Conservation (phyloP, 176 grass and related monocot species). For the Rhynchospora pubera region DNA sequence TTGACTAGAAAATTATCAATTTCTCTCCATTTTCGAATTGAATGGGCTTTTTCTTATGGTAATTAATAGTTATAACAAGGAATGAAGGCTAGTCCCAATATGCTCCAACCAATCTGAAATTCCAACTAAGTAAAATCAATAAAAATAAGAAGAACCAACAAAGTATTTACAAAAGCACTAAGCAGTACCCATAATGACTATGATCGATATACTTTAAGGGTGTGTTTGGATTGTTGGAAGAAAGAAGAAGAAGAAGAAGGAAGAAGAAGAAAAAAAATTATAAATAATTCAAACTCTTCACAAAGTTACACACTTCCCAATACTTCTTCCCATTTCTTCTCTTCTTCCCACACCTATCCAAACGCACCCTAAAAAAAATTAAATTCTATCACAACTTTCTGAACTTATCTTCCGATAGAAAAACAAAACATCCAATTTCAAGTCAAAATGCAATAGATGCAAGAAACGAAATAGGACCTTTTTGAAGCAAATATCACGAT, state of each 20-base stretch:
- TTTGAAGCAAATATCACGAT: too few relatives aligned
- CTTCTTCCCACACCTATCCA: too few relatives aligned
- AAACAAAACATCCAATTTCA: neutral
- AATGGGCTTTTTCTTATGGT: neutral
- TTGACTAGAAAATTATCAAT: conserved; percentile 21
- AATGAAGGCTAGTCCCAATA: neutral
- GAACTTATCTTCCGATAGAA: neutral
- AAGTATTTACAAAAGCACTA: neutral
- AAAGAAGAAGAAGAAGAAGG: too few relatives aligned
- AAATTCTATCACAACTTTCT: neutral
- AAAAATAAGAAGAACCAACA: neutral
- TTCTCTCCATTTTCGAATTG: neutral
- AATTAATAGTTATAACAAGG: neutral
- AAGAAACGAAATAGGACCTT: too few relatives aligned
- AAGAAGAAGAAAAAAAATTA: too few relatives aligned
- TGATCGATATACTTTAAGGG: neutral
- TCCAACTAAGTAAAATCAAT: neutral
- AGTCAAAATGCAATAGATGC: too few relatives aligned
- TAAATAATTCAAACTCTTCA: too few relatives aligned
- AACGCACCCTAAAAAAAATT: too few relatives aligned
- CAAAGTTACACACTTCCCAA: too few relatives aligned
- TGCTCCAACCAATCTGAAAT: neutral
- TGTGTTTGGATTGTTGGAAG: too few relatives aligned
- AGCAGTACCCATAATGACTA: neutral
- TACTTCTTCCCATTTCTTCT: too few relatives aligned